Conservation (phyloP, 768 basidiomycete species). For the Heimioporus sp. region DNA sequence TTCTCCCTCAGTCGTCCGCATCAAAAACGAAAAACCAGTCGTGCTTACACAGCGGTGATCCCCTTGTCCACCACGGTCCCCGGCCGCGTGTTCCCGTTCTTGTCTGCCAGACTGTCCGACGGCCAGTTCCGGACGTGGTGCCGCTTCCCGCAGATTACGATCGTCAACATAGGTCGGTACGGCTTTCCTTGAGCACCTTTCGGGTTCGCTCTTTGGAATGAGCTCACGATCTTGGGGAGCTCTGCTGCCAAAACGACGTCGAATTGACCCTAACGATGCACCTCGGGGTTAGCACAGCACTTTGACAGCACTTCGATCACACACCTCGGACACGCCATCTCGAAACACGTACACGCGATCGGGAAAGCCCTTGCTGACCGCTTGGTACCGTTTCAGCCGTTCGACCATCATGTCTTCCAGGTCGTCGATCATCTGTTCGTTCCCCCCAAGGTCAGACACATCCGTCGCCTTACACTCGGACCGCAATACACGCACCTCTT, state of each 20-base stretch:
- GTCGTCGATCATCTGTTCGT: constrained; percentile 65
- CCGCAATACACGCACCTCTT: constrained; percentile 19
- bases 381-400: constrained; percentile 55
- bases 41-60: constrained; percentile 60
- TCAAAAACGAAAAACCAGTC: not conserved
- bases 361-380: constrained; percentile 57
- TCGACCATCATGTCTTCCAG: constrained; percentile 69
- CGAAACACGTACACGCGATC: constrained; percentile 71
- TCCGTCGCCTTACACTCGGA: not conserved
- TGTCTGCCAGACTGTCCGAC: constrained; percentile 47
- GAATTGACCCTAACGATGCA: constrained; percentile 62
- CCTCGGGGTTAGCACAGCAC: not conserved
- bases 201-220: constrained; percentile 50
- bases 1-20: too few species aligned
- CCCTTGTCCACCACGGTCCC: constrained; percentile 83
- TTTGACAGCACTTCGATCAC: constrained; percentile 8
- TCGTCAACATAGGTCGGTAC: constrained; percentile 65
- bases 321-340: constrained; percentile 80
- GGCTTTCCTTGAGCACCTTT: constrained; percentile 39
- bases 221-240: constrained; percentile 56
- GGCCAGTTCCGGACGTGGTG: constrained; percentile 59
- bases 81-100: constrained; percentile 73
- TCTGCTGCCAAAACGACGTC: constrained; percentile 58
- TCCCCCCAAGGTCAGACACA: not conserved
- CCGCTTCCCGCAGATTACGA: constrained; percentile 81